These are phyloP conservation scores for Solanum hybrid DNA, from an alignment of 305 asterid species.

Conservation along the genomic window DNA sequence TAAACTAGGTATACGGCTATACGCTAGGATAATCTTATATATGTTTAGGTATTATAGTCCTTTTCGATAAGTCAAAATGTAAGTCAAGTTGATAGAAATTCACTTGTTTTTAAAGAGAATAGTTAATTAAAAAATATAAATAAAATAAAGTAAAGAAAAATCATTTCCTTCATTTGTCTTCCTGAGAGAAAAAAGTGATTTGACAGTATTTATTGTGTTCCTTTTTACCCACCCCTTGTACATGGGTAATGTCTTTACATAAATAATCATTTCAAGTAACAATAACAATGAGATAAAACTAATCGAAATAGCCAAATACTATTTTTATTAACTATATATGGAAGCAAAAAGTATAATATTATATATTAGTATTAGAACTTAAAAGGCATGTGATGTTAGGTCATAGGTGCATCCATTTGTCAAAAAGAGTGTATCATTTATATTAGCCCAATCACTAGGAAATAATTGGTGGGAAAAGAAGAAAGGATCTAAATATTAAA, in stretches of 20 bases:
- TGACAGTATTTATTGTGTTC: not conserved
- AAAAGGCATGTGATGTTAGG: not conserved
- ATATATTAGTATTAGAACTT: too few species aligned
- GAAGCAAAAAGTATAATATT: not conserved
- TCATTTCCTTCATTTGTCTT: not conserved
- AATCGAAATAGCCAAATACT: not conserved
- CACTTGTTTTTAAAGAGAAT: too few species aligned
- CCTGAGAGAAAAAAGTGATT: not conserved
- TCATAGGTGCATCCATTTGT: not conserved
- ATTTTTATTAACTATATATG: not conserved
- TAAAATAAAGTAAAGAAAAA: not conserved
- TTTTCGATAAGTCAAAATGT: too few species aligned
- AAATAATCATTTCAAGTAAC: not conserved
- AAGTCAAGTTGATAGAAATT: too few species aligned
- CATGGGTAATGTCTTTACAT: not conserved
- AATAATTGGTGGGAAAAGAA: not conserved
- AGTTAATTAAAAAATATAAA: too few species aligned
- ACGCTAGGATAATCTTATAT: too few species aligned
- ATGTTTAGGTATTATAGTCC: too few species aligned
- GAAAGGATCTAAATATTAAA: not conserved
- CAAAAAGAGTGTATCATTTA: not conserved
- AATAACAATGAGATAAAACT: not conserved
- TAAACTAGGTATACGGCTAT: too few species aligned
- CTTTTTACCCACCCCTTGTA: not conserved
- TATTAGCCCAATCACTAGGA: not conserved